Evolutionary conservation across 257 asterid species (phyloP), one percentile per base, ranked within the genome.

Genomic region (Primulina tabacum): DNA sequence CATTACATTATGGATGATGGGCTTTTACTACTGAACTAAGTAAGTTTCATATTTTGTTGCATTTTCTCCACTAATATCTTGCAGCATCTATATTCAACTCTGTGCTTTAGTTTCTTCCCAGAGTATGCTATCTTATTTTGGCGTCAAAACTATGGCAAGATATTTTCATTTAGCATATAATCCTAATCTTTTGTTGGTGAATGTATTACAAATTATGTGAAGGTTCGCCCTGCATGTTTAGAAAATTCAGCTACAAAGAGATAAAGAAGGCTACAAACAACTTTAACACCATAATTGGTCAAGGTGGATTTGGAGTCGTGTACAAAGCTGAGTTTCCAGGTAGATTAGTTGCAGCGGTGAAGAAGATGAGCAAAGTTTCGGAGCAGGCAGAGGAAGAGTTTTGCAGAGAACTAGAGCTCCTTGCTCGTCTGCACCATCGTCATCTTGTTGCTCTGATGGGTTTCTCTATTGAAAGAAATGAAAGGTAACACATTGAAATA

Each of bases 311-410:
- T 58, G 96, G 99, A 64, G 78, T 87, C 18, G 95, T 94, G 60
- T 94, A 88, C 78, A 94, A 89, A 76, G 97, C 86, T 24, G 92
- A 86, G 81, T 91, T 91, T 79, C 81, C 43, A 62, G 96, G 85
- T 77, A 90, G 92, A 70, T 72, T 78, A 12, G 78, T 79, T 53
- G 87, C 84, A 76, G 97, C 97, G 0, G 97, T 91, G 77, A 94
- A 94, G 85, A 82, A 87, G 82, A 89, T 94, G 99, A 86, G 83
- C 81, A 91, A 81, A 80, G 84, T 80, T 26, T 89, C 95, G 4
- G 90, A 88, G 81, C 97, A 94, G 77, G 97, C 97, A 18, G 96
- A 94, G 73, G 92, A 84, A 20, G 99, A 94, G 72, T 94, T 94
- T 72, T 88, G 95, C 79, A 77, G 88, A 80, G 97, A 94, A 67